Evolutionary conservation across 129 eudicot species (phyloP), one percentile per base, ranked within the genome.

Genomic region (Centella asiatica): DNA sequence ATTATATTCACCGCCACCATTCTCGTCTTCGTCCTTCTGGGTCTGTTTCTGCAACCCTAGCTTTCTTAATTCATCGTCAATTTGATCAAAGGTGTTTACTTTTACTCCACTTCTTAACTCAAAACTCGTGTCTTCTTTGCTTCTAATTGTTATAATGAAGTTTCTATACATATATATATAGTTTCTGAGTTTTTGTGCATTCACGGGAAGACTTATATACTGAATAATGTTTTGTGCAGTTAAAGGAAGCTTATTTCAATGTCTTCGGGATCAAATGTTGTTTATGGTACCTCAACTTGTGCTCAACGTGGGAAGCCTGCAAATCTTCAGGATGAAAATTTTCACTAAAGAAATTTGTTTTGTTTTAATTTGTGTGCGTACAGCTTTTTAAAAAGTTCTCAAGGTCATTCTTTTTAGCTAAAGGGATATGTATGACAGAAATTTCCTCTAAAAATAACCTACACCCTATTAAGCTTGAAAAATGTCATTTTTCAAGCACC

Each of bases 301-400:
- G 87, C 76, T 70, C 80, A 74, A 45, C 86, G 97, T 52, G 85
- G 83, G 59, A 81, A 86, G 32, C 87, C 95, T 76, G 97, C 97
- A 63, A 69, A 81, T 74, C 89, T 90, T 44, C 97, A 86, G 97
- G 86, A 90, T 37, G 89, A 61, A 19, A 27, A 57, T 54, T 44
- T 53, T 5, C 0, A 12, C 27, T 4, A 14, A 13, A n/a, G n/a
- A 18, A 7, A 1, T 27, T n/a, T 4, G 10, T 54, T 0, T 23
- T 51, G 33, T 45, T 4, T 18, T 1, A 15, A 9, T 13, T 45
- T 45, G 4, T 18, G 3, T 45, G 23, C 2, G 17, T 1, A n/a
- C n/a, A n/a, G n/a, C n/a, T n/a, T n/a, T n/a, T n/a, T n/a, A n/a
- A n/a, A n/a, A n/a, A n/a, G n/a, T n/a, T n/a, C n/a, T n/a, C n/a